Evolutionary conservation across 2,329 filamentous ascomycete species (phyloP), one percentile per base, ranked within the genome.

Genomic region (Myriosclerotinia duriaeana): DNA sequence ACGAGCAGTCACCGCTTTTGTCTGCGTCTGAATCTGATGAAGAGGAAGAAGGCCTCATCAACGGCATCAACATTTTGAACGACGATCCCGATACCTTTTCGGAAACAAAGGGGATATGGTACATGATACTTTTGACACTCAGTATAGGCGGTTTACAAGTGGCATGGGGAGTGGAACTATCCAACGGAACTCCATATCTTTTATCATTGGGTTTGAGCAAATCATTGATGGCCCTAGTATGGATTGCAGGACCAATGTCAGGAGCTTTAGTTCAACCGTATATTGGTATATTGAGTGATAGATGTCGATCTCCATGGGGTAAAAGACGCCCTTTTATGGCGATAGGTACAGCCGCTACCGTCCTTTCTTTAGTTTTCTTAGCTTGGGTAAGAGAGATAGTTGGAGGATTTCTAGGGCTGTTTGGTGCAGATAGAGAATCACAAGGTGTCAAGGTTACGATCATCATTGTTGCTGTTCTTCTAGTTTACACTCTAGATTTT

Each of bases 91-190:
- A 83, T 69, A 78, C 79, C 20, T 81, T 78, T 64, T 84, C 92
- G 73, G 82, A 85, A 68, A 89, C 89, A 34, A 96, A 93, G 82
- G 93, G 90, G 77, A 81, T 88, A 55, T 92, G 89, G 87, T 96
- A 96, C 78, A 82, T 98, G 73, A 85, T 96, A 71, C 81, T 97
- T 69, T 80, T 98, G 78, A 97, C 94, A 8, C 82, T 97, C 69
- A 88, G 91, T 75, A 91, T 97, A 72, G 92, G 92, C 68, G 94
- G 92, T 34, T 81, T 98, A 69, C 94, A 98, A 79, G 90, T 98
- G 72, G 93, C 94, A 38, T 98, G 94, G 94, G 93, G 93, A 1
- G 93, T 97, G 53, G 94, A 98, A 78, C 83, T 97, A 53, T 96
- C 93, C 64, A 94, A 96, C 80, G 93, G 93, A 72, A 97, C 94